Percentiles rank a stretch among this genome's conserved stretches.
Evolutionary conservation across 23 red algal genomes (phyloP).

Genomic region (Gracilariopsis chorda): DNA sequence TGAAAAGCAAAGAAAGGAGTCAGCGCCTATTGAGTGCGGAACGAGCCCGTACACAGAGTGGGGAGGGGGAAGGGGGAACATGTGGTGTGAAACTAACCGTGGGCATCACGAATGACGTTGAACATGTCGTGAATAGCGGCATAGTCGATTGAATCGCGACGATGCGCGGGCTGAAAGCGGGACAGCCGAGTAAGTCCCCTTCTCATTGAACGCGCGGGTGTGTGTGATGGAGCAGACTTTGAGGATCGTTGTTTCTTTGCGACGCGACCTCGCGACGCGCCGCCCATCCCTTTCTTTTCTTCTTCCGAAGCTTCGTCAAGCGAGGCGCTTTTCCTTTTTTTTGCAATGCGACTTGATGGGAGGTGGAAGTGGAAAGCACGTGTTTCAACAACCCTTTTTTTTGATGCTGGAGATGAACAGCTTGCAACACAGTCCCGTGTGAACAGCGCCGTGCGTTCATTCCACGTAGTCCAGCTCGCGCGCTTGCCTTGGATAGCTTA

Average conservation of each 20-base stretch:
- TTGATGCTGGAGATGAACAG: no score
- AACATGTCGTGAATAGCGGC: constrained; percentile 40
- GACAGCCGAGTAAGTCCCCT: constrained; percentile 10
- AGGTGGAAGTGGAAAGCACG: no score
- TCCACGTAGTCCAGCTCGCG: neutral
- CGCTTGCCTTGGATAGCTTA: no score
- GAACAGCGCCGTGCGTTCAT: neutral
- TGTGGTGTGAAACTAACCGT: neutral
- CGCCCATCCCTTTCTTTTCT: constrained; percentile 65
- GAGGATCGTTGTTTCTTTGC: constrained; percentile 33
- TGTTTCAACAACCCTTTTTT: no score
- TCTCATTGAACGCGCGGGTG: constrained; percentile 22
- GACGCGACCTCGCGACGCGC: constrained; percentile 49
- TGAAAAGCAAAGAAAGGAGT: neutral
- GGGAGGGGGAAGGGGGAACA: no score
- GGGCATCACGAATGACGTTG: neutral
- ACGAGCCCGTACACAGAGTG: no score
- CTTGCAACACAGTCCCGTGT: neutral
- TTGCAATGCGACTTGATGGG: no score
- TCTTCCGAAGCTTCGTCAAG: no score
- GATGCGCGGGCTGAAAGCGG: neutral
- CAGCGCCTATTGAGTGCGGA: neutral
- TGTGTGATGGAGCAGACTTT: neutral
- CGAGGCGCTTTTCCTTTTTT: no score
- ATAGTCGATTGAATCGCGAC: neutral